Base-by-base conservation (phyloP, 192 early-diverging fungal species). In the Fimicolochytrium jonesii region DNA sequence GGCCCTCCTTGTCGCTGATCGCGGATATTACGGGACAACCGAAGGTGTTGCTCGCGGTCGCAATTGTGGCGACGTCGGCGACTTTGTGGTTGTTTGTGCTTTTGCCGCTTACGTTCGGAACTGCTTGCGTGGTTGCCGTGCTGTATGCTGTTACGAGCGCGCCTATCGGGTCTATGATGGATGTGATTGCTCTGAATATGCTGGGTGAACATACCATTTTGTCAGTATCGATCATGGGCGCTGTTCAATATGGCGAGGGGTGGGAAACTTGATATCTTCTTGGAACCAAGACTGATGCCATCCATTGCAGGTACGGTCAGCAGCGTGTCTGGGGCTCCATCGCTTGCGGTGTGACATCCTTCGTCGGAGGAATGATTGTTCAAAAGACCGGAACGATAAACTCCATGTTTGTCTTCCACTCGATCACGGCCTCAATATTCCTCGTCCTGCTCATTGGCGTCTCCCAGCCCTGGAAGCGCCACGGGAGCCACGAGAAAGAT, bases 251-350 rank as follows among this genome's bases (percentile, higher is more conserved):
- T n/a, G n/a, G n/a, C n/a, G n/a, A n/a, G n/a, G n/a, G n/a, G n/a
- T n/a, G n/a, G n/a, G n/a, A n/a, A n/a, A n/a, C n/a, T n/a, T n/a
- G n/a, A n/a, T n/a, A n/a, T n/a, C n/a, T n/a, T n/a, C n/a, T n/a
- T n/a, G n/a, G n/a, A n/a, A 15, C 48, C 48, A 2, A 50, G 28
- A 1, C 1, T 26, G 10, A 39, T 1, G 45, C 11, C 30, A 3
- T 2, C 18, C 44, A 9, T 17, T 20, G 29, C 20, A 64, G 62
- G 31, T 66, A 66, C 55, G 64, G 64, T 17, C 64, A 66, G 47
- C 64, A 66, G 32, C 64, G 64, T 20, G 42, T 66, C 5, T 66
- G 53, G 54, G 64, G 64, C 5, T 56, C 64, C 30, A 30, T 66
- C 26, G 44, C 64, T 3, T 66, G 64, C 44, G 64, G 64, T 1